phyloP scores from a whole-genome alignment of 2,329 filamentous ascomycete genomes.

The Penicillium sp. region DNA sequence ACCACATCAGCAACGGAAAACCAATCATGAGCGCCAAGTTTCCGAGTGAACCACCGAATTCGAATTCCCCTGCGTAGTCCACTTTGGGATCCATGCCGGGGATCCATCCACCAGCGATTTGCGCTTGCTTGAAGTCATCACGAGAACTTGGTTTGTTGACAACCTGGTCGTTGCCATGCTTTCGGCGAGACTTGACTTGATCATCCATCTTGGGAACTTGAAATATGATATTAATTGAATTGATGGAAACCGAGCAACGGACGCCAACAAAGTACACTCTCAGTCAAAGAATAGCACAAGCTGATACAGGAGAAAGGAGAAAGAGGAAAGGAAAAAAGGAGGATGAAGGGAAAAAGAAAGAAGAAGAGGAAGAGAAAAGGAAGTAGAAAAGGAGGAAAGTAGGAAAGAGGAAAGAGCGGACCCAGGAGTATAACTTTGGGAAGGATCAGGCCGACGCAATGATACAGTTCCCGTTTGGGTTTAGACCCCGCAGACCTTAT shows the following conservation, averaged over 20 bases:
- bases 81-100: constrained; percentile 26
- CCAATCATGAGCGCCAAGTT: constrained; percentile 78
- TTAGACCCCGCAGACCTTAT: constrained; percentile 2
- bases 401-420: neutral
- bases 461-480: neutral
- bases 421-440: neutral
- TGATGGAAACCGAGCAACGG: neutral
- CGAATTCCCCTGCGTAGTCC: constrained; percentile 44
- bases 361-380: neutral
- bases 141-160: neutral
- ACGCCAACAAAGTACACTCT: neutral
- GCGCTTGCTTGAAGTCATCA: constrained; percentile 16
- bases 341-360: too few species aligned
- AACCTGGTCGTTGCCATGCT: neutral
- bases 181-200: neutral
- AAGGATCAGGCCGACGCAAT: neutral
- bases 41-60: constrained; percentile 83
- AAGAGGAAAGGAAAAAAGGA: neutral
- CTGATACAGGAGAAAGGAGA: neutral
- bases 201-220: neutral
- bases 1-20: constrained; percentile 93
- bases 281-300: neutral
- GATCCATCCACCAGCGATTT: constrained; percentile 20
- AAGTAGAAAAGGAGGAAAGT: too few species aligned
- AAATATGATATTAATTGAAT: neutral